Percentiles rank a stretch among this genome's conserved stretches.
phyloP scores from a whole-genome alignment of 1,284 basidiomycete species.

The Phellinidium pouzarii region DNA sequence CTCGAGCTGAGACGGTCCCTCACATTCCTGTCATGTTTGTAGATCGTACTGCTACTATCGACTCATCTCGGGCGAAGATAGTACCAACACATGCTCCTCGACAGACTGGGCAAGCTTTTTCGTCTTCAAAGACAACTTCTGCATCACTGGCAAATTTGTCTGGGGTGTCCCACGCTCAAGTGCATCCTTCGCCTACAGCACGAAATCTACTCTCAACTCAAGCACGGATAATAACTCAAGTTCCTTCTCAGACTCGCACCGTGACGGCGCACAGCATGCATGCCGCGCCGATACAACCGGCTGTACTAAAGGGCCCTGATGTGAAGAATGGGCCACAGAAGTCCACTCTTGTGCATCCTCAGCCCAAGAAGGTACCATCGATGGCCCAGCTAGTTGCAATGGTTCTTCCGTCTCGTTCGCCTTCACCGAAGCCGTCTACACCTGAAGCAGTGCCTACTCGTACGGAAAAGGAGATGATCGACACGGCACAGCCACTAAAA shows the following conservation, averaged over 20 bases:
- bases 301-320: neutral
- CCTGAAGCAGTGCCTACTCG: neutral
- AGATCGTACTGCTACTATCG: slow-evolving; percentile 5
- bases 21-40: slow-evolving; percentile 14
- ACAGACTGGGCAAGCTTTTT: neutral
- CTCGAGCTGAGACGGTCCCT: slow-evolving; percentile 3
- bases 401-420: slow-evolving; percentile 13
- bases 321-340: neutral
- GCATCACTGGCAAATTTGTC: neutral
- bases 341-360: slow-evolving; percentile 7
- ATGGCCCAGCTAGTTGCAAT: slow-evolving; percentile 16
- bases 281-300: too few relatives aligned
- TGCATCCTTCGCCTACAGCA: neutral
- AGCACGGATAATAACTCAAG: neutral
- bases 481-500: neutral
- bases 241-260: neutral
- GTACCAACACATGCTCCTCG: slow-evolving; percentile 2
- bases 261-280: too few relatives aligned
- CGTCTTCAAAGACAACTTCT: neutral
- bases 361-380: slow-evolving; percentile 15
- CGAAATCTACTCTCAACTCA: neutral
- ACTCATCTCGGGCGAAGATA: neutral
- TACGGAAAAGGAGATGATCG: neutral
- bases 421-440: slow-evolving; percentile 7
- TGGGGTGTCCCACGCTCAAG: neutral